Conservation (phyloP, 2,329 filamentous ascomycete species). For the Fusarium dlaminii region DNA sequence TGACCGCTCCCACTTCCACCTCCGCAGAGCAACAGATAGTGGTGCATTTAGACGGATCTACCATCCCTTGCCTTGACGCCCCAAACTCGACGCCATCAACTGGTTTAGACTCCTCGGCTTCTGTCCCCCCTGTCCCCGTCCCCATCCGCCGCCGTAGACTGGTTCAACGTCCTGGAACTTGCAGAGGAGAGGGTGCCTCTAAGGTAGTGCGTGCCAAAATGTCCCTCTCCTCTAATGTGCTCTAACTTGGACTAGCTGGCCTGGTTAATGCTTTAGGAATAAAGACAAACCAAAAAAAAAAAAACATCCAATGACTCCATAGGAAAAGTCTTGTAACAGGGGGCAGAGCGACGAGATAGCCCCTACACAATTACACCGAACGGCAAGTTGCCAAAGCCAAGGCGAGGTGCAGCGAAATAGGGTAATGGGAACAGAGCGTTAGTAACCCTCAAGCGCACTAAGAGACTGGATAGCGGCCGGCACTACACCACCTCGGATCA, state of each 20-base stretch:
- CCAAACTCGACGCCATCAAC: conserved; percentile 29
- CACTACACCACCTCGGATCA: conserved; percentile 31
- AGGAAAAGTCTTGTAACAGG: conserved; percentile 8
- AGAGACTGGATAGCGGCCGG: conserved; percentile 12
- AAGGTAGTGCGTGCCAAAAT: conserved; percentile 12
- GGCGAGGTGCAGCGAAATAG: neutral
- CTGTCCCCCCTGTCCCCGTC: conserved; percentile 31
- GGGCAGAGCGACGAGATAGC: neutral
- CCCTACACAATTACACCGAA: conserved; percentile 7
- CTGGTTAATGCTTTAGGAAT: conserved; percentile 5
- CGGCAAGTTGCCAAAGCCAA: neutral
- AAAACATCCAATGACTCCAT: conserved; percentile 8
- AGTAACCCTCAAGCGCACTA: conserved; percentile 18
- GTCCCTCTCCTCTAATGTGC: conserved; percentile 10
- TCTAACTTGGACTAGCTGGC: conserved; percentile 4
- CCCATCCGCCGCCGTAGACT: conserved; percentile 1
- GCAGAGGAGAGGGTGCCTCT: conserved; percentile 32
- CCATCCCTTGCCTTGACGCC: conserved; percentile 36
- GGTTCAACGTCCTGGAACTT: conserved; percentile 31
- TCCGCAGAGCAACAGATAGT: neutral
- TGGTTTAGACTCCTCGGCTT: conserved; percentile 37
- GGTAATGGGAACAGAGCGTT: conserved; percentile 16
- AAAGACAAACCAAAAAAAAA: neutral
- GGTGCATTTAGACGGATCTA: conserved; percentile 22
- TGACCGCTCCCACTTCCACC: neutral